phyloP scores from a whole-genome alignment of 2,329 filamentous ascomycete species.

The Aspergillus sojae region DNA sequence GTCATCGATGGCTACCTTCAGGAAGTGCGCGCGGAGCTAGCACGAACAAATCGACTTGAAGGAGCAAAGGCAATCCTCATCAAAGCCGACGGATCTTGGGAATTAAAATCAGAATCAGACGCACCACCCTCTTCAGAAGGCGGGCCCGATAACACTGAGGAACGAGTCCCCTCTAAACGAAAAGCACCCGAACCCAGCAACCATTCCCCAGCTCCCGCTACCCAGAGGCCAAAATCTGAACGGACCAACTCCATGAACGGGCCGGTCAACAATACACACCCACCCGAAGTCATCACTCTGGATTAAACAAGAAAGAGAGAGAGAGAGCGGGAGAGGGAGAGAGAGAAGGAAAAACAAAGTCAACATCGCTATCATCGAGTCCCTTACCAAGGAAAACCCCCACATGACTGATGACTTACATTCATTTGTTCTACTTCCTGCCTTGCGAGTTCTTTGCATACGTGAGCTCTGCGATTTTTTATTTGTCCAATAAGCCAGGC shows the following conservation, averaged over 20 bases:
- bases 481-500: neutral
- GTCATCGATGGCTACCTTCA: constrained; percentile 74
- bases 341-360: neutral
- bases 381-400: neutral
- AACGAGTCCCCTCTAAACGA: constrained; percentile 13
- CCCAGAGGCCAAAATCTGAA: constrained; percentile 16
- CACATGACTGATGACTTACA: neutral
- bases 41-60: constrained; percentile 50
- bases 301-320: constrained; percentile 16
- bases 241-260: neutral
- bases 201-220: neutral
- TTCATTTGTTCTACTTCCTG: neutral
- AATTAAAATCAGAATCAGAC: constrained; percentile 47
- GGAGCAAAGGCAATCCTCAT: constrained; percentile 65
- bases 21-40: constrained; percentile 61
- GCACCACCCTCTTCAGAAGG: constrained; percentile 5
- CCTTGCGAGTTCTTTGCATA: neutral
- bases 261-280: neutral
- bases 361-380: neutral
- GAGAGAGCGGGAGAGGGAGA: neutral
- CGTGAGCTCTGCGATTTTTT: neutral
- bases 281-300: constrained; percentile 25
- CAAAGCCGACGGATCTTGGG: constrained; percentile 67
- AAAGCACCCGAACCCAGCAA: constrained; percentile 19
- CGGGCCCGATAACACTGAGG: neutral